Base-by-base conservation (phyloP, 345 rosid species). In the Linum lewisii region DNA sequence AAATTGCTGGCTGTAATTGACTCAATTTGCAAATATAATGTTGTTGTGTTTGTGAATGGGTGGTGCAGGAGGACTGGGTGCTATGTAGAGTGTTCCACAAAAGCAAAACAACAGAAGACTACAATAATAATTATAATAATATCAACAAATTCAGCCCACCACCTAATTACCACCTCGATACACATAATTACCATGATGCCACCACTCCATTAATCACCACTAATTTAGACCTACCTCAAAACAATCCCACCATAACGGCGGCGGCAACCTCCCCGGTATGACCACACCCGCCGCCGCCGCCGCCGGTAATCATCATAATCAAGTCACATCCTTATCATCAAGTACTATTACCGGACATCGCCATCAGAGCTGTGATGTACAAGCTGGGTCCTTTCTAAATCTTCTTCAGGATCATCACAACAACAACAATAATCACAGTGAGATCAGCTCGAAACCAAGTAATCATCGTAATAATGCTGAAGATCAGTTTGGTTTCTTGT, bases 1-100 rank as follows among this genome's bases (percentile, higher is more conserved):
- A 26, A 6, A 26, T 26, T 26, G 32, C n/a, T n/a, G n/a, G n/a
- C n/a, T n/a, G n/a, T n/a, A n/a, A n/a, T n/a, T n/a, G n/a, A n/a
- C n/a, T n/a, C n/a, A n/a, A 26, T 26, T 26, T 26, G 3, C 2
- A 2, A 26, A 26, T 26, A 26, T 2, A 26, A 26, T 2, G 2
- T 26, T 26, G 32, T 26, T 6, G 2, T 26, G 3, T 26, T 2
- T 1, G 34, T 63, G 47, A 42, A 7, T 3, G 2, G 1, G 13
- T 42, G 47, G 13, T 16, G 6, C 58, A 92, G 98, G 98, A 92
- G 78, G 98, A 92, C 45, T 92, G 98, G 98, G 98, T 88, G 19
- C 51, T 92, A 51, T 92, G 96, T 67, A 79, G 98, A 75, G 98
- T 88, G 23, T 88, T 92, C 59, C 81, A 84, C 76, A 86, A 87